A percentile compares a stretch with the other conserved stretches of the same genome.
Evolutionary conservation across 1,284 basidiomycete genomes (phyloP).

Genomic region (Ganoderma resinaceum): DNA sequence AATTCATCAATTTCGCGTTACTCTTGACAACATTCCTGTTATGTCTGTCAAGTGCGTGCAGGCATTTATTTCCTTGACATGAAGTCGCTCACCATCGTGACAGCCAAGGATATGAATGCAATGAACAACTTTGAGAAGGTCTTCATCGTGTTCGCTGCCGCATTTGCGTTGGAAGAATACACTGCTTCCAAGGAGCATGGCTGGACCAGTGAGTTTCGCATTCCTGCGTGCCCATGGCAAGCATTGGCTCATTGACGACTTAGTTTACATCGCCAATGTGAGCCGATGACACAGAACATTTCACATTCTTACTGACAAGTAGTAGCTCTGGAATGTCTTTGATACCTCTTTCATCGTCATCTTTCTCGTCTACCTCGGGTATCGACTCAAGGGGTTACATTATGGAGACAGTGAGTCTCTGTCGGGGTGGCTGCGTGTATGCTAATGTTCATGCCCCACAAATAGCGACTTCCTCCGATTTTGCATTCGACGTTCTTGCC

Average conservation of each 20-base stretch:
- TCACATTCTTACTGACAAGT: conserved; percentile 3
- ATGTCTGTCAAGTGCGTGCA: conserved; percentile 64
- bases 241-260: not conserved
- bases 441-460: not conserved
- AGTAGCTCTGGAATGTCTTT: conserved; percentile 87
- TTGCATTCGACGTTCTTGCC: conserved; percentile 84
- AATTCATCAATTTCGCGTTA: conserved; percentile 77
- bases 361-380: conserved; percentile 71
- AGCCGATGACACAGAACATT: not conserved
- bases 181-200: conserved; percentile 84
- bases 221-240: not conserved
- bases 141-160: conserved; percentile 79
- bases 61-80: not conserved
- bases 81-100: conserved; percentile 5
- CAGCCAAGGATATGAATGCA: conserved; percentile 62
- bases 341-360: conserved; percentile 81
- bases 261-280: conserved; percentile 87
- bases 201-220: conserved; percentile 72
- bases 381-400: conserved; percentile 72
- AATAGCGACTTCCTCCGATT: conserved; percentile 63
- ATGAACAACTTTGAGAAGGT: conserved; percentile 70
- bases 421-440: not conserved
- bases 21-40: conserved; percentile 77
- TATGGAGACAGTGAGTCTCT: conserved; percentile 54
- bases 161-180: conserved; percentile 84